Conservation (phyloP, 2,329 filamentous ascomycete genomes). For the Hymenoscyphus scutula region DNA sequence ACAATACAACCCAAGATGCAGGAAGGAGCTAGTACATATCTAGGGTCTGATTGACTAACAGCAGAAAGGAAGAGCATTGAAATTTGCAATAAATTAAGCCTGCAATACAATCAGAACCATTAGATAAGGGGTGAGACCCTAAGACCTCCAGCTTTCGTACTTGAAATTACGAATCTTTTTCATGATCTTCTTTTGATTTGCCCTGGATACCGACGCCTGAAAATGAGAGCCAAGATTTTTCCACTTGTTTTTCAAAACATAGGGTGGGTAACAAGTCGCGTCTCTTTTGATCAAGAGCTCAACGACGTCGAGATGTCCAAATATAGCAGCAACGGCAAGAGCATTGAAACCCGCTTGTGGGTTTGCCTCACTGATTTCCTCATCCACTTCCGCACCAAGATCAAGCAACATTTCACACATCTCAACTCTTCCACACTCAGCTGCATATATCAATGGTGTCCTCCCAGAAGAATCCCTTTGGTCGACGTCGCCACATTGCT, state of each 20-base stretch:
- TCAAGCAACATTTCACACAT: background rate
- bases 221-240: background rate
- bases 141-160: background rate
- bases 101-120: background rate
- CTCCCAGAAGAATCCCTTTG: background rate
- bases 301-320: background rate
- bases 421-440: background rate
- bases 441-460: background rate
- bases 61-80: too few species aligned
- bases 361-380: background rate
- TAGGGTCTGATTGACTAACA: too few species aligned
- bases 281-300: background rate
- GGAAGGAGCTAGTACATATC: background rate
- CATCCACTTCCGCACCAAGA: background rate
- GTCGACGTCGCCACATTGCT: background rate
- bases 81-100: too few species aligned
- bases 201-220: background rate
- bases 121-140: background rate
- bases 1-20: background rate
- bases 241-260: background rate
- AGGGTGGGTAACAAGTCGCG: background rate
- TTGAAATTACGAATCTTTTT: background rate
- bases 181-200: background rate
- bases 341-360: background rate
- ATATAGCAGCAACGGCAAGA: background rate